Evolutionary conservation across 768 basidiomycete species (phyloP), one percentile per base, ranked within the genome.

Genomic region (Mycena crocata): DNA sequence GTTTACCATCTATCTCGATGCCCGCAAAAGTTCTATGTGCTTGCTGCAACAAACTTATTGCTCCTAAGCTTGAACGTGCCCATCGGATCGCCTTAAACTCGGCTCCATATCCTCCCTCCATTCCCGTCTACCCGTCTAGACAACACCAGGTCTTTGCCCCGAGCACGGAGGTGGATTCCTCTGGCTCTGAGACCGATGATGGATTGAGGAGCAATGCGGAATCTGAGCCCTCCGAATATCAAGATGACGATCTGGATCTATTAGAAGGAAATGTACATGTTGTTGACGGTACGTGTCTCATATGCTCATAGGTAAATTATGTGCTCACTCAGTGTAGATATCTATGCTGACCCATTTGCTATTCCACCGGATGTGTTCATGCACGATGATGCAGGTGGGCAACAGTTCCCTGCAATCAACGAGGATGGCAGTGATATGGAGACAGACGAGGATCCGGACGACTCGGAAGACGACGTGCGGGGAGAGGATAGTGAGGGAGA

Each of bases 401-500:
- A n/a, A n/a, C n/a, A n/a, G n/a, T n/a, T n/a, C n/a, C 48, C 48
- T 14, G 15, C 2, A 3, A 23, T 24, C 7, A 30, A 28, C 24
- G 48, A 5, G 15, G 48, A 30, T 2, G 28, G 28, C 3, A 30
- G 31, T 5, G 48, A 49, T 28, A 30, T 23, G 45, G 6, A 21
- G 28, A 7, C 14, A 17, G 26, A 12, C 5, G 48, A 15, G 26
- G 12, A 6, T 23, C n/a, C 26, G 30, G 26, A 31, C 13, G 6
- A 2, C 30, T 12, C 28, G 5, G 44, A 35, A 21, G 31, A 34
- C 8, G 32, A 48, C 5, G 17, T 56, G 8, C 55, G 55, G 0
- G 40, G 5, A 7, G 55, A 56, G 40, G 55, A 56, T 28, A 56
- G 55, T 44, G 55, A 42, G 12, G 55, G 55, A 21, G 55, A 56